Evolutionary conservation across 768 basidiomycete species (phyloP), one percentile per base, ranked within the genome.

Genomic region (Suillus spraguei): DNA sequence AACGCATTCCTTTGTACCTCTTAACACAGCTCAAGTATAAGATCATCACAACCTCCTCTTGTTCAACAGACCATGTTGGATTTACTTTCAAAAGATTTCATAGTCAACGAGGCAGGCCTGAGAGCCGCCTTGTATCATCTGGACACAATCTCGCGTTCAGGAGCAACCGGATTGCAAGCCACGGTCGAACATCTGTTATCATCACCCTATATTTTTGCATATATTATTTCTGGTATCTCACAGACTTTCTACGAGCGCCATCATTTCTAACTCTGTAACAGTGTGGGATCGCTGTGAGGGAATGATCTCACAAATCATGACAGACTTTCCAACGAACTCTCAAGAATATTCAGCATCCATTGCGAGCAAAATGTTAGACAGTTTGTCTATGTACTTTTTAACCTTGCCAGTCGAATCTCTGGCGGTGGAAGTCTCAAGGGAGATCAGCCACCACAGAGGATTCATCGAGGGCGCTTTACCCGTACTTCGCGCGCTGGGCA

Each of bases 251-350:
- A 6, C 24, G 13, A 0, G 39, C 10, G n/a, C 46, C 9, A 39
- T 13, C 22, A 28, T 14, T 44, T 63, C 64, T 58, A 67, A 44
- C 0, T 24, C 33, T 13, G 4, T 24, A n/a, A 44, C 54, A 74
- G 74, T 60, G 35, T 61, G 63, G 55, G 62, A 68, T n/a, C 60
- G 44, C 16, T 59, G 52, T n/a, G 54, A 38, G 28, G 17, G 39
- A 22, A n/a, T 79, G 28, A 62, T 67, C 46, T 22, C 39, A 42
- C 75, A 68, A 70, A 75, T 82, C 35, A 20, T 80, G 20, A 64
- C 71, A 17, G 60, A 64, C 17, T 82, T 78, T 59, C 81, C 80
- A 2, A 62, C 56, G 0, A 67, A 67, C 47, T 64, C 70, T 8
- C 65, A 66, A 16, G 68, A 63, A 20, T 67, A 74, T 53, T 61